Conservation (phyloP, 2,329 filamentous ascomycete genomes). For the Exophiala sp. region DNA sequence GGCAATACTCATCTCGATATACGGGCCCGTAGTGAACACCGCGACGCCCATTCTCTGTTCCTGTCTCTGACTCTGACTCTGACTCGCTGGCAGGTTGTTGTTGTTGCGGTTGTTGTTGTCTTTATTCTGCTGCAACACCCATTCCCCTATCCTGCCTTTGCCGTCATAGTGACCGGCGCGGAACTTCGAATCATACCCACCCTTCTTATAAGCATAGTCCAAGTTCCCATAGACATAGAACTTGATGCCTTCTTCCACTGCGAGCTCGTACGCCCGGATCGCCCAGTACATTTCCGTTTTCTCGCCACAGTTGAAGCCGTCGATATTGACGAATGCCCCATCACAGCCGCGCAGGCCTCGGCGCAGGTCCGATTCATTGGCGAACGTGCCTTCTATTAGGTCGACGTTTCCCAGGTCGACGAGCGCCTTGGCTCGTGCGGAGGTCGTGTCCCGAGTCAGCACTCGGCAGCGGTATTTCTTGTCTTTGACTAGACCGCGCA, state of each 20-base stretch:
- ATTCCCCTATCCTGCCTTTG: conserved; percentile 44
- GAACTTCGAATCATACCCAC: conserved; percentile 43
- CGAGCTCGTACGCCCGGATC: conserved; percentile 36
- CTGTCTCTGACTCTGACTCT: no score
- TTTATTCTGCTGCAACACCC: conserved; percentile 42
- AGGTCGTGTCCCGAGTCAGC: conserved; percentile 45
- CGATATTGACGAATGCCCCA: conserved; percentile 51
- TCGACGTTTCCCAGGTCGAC: conserved; percentile 43
- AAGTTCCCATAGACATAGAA: conserved; percentile 48
- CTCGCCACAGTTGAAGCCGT: conserved; percentile 50
- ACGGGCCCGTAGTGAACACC: conserved; percentile 29
- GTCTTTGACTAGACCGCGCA: conserved; percentile 37
- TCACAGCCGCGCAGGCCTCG: conserved; percentile 42
- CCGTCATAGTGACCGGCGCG: conserved; percentile 47
- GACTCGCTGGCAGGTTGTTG: no score
- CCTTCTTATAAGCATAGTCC: conserved; percentile 47
- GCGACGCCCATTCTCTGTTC: conserved; percentile 26
- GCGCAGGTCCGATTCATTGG: conserved; percentile 42
- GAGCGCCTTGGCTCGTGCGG: conserved; percentile 41
- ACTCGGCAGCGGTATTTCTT: conserved; percentile 41
- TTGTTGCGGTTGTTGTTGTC: conserved; percentile 24
- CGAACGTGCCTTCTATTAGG: conserved; percentile 45
- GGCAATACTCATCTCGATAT: conserved; percentile 30
- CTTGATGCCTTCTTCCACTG: conserved; percentile 34
- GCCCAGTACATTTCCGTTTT: conserved; percentile 48